Evolutionary conservation across 768 basidiomycete genomes (phyloP).

Genomic region (Epithele typhae): DNA sequence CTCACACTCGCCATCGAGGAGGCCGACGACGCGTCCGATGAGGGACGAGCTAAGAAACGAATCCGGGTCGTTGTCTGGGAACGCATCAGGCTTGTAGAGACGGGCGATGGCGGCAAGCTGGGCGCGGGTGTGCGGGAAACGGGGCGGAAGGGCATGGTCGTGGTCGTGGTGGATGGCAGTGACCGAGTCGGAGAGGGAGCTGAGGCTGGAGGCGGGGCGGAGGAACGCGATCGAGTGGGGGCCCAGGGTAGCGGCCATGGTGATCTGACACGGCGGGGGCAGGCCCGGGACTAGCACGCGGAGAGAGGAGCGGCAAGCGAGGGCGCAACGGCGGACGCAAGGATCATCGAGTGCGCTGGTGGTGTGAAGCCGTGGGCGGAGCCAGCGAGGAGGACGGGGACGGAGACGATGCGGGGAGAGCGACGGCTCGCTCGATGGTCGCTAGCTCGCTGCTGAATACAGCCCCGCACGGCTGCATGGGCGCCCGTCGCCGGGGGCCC

Average conservation of each 20-base stretch:
- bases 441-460: too few species aligned
- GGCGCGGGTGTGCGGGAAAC: conserved; percentile 80
- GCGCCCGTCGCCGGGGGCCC: too few species aligned
- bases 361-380: not conserved
- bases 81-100: conserved; percentile 61
- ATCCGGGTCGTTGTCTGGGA: conserved; percentile 42
- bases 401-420: not conserved
- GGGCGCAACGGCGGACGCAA: too few species aligned
- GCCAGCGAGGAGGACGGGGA: not conserved
- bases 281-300: not conserved
- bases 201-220: conserved; percentile 14
- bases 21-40: conserved; percentile 64
- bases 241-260: conserved; percentile 18
- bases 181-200: conserved; percentile 16
- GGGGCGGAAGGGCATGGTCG: conserved; percentile 25
- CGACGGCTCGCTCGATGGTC: too few species aligned
- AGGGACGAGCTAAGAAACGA: conserved; percentile 58
- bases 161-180: conserved; percentile 9
- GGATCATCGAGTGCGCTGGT: too few species aligned
- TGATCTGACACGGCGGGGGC: not conserved
- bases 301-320: not conserved
- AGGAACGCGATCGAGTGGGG: conserved; percentile 24
- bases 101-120: conserved; percentile 72
- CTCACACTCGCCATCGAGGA: conserved; percentile 80
- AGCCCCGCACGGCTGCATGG: too few species aligned